A percentile compares a stretch with the other conserved stretches of the same genome.
These are phyloP conservation scores for Metschnikowia corniflorae DNA, from an alignment of 805 yeast species.

Conservation along the genomic window DNA sequence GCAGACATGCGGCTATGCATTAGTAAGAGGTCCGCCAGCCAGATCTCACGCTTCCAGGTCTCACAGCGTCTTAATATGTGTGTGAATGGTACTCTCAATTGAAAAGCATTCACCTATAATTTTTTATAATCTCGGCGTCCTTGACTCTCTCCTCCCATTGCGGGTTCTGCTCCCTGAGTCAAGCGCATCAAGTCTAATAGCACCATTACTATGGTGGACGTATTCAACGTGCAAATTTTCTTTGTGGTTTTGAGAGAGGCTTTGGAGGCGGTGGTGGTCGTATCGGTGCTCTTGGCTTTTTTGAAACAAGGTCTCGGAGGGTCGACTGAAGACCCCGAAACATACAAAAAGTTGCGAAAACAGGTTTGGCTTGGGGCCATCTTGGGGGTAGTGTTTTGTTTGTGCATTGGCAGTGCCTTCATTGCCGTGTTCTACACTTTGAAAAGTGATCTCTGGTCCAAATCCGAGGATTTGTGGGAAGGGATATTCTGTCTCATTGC, in stretches of 20 bases:
- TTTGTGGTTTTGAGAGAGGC: slow-evolving; percentile 92
- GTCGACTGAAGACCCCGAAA: slow-evolving; percentile 38
- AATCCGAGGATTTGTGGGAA: slow-evolving; percentile 94
- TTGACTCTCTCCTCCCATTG: too few relatives aligned
- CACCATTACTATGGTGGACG: slow-evolving; percentile 56
- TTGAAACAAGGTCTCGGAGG: slow-evolving; percentile 82
- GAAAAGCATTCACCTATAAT: too few relatives aligned
- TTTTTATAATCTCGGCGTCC: too few relatives aligned
- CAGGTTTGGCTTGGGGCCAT: slow-evolving; percentile 89
- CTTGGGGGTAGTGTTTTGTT: slow-evolving; percentile 72
- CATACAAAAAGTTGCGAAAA: slow-evolving; percentile 60
- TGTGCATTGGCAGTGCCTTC: slow-evolving; percentile 85
- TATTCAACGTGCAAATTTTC: slow-evolving; percentile 72
- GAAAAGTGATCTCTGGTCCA: slow-evolving; percentile 78
- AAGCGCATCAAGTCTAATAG: too few relatives aligned
- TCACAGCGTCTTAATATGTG: too few relatives aligned
- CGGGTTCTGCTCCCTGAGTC: too few relatives aligned
- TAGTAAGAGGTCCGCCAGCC: too few relatives aligned
- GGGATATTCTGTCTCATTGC: slow-evolving; percentile 93
- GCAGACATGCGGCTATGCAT: too few relatives aligned
- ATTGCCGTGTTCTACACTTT: slow-evolving; percentile 88
- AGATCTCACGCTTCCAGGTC: too few relatives aligned
- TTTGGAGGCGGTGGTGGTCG: slow-evolving; percentile 86
- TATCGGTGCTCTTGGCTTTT: slow-evolving; percentile 89
- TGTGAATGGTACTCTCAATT: too few relatives aligned